A percentile compares a stretch with the other conserved stretches of the same genome.
phyloP scores from a whole-genome alignment of 345 rosid genomes.

The Euphorbia peplus region DNA sequence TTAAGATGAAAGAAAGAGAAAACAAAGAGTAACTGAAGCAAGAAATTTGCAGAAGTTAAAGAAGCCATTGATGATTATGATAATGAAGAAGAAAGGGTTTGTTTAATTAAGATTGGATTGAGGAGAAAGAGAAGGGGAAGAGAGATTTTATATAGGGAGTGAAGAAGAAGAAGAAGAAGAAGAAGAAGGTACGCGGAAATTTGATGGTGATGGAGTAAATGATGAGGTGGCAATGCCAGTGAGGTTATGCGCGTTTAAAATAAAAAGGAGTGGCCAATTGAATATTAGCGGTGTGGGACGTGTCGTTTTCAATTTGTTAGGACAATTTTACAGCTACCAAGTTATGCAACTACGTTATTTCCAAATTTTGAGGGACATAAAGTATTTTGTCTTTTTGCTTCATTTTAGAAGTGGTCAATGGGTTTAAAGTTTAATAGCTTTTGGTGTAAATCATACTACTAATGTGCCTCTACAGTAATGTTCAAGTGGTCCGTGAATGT shows the following conservation, averaged over 20 bases:
- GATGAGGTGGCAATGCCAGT: not conserved
- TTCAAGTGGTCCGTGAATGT: too few relatives aligned
- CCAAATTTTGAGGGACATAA: too few relatives aligned
- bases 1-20: slow-evolving; percentile 5
- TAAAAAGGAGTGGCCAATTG: not conserved
- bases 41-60: not conserved
- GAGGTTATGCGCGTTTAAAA: slow-evolving; percentile 1
- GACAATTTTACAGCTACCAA: slow-evolving; percentile 13
- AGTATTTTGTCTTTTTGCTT: too few relatives aligned
- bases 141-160: not conserved
- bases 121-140: not conserved
- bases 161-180: too few relatives aligned
- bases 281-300: too few relatives aligned
- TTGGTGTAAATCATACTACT: too few relatives aligned
- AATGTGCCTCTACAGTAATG: too few relatives aligned
- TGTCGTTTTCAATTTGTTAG: not conserved
- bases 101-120: slow-evolving; percentile 1
- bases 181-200: not conserved
- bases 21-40: not conserved
- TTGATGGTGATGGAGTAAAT: not conserved
- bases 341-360: not conserved
- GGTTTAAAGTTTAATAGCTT: too few relatives aligned
- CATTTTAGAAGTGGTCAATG: too few relatives aligned
- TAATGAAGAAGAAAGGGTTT: not conserved
- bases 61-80: slow-evolving; percentile 20